Base-by-base conservation (phyloP, 2,329 filamentous ascomycete genomes). In the Aspergillus neotritici region DNA sequence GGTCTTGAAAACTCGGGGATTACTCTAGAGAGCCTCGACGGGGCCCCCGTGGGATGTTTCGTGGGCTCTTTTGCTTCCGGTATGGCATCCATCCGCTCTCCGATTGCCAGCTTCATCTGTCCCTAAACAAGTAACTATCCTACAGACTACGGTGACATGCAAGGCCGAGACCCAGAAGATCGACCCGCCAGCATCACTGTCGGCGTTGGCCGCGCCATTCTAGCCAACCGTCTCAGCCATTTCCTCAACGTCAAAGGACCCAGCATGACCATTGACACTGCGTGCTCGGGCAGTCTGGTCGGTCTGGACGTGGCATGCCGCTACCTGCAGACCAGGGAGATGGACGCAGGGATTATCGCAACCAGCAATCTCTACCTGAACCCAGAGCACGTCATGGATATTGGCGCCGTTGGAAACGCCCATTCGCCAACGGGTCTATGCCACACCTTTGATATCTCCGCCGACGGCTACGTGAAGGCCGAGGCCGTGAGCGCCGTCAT, bases 401-500 rank as follows among this genome's bases (percentile, higher is more conserved):
- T 33, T 28, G 34, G 40, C 41, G 16, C n/a, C 17, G 17, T 43
- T 53, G 40, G 40, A 16, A 37, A 35, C 14, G 48, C 53, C 41
- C 35, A 55, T 4, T 53, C 51, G 40, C 49, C 52, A 33, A 49
- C 55, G 30, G 49, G 53, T 4, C 45, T 32, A 12, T 62, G 50
- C 35, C 47, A 56, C 14, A 53, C 46, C 11, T 66, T 62, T 44
- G 68, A 70, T 43, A 46, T 52, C 11, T 44, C 53, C 13, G 69
- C 64, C 2, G 61, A 66, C 43, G 72, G 72, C 0, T 75, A 73
- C 48, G 63, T 56, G 4, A 57, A 68, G 12, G 71, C 69, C 9
- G 72, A 75, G 50, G 72, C 67, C 8, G 52, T 66, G 10, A 64
- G 53, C 4, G 48, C 56, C 17, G 16, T 74, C 6, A 33, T 70